Evolutionary conservation across 805 yeast genomes (phyloP).

Genomic region (Lachancea waltii): DNA sequence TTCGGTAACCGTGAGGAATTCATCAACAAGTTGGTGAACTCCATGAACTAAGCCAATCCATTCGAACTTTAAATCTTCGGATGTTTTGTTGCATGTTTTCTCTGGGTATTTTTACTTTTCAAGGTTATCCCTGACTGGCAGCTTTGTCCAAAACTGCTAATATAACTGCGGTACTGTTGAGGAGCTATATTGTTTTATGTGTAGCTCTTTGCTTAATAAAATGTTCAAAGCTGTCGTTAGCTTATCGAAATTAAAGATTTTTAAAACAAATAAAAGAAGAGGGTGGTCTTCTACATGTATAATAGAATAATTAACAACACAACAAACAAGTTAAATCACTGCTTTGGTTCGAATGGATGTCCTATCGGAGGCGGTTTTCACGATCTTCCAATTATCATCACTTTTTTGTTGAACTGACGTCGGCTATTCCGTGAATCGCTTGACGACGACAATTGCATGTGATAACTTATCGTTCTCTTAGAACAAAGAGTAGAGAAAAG

Average conservation of each 20-base stretch:
- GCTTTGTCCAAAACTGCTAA: too few species aligned
- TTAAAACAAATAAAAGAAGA: too few species aligned
- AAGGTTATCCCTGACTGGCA: conserved; percentile 3
- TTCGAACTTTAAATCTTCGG: too few species aligned
- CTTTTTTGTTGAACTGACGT: too few species aligned
- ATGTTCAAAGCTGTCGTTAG: conserved; percentile 2
- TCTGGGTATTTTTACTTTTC: not conserved
- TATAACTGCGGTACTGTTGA: not conserved
- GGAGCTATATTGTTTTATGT: conserved; percentile 4
- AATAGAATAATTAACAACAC: not conserved
- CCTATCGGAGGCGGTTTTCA: too few species aligned
- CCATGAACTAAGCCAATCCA: conserved; percentile 66
- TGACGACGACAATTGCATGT: not conserved
- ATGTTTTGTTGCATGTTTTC: not conserved
- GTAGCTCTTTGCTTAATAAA: conserved; percentile 3
- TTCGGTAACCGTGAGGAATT: conserved; percentile 96
- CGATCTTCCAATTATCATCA: too few species aligned
- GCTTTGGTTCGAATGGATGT: too few species aligned
- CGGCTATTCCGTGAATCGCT: too few species aligned
- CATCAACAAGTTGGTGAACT: conserved; percentile 91
- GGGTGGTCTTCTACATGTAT: not conserved
- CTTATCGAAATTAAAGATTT: not conserved
- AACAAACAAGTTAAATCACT: too few species aligned
- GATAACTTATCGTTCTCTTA: not conserved
- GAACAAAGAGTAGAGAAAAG: too few species aligned